Evolutionary conservation across 768 basidiomycete genomes (phyloP).

Genomic region (Trametes cinnabarina): DNA sequence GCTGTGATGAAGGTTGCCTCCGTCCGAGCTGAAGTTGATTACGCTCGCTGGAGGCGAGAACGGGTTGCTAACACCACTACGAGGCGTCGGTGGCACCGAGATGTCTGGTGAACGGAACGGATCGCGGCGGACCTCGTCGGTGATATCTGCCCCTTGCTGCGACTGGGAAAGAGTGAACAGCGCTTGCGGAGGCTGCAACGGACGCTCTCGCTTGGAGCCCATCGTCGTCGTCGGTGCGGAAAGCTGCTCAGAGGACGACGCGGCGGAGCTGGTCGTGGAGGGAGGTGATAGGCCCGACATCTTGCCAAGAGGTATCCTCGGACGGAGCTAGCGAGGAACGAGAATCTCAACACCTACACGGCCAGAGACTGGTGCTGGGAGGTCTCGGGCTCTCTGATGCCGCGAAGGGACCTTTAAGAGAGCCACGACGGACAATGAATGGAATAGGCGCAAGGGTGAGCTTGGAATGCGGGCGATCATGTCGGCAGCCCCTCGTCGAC

Average conservation of each 20-base stretch:
- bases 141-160: not conserved
- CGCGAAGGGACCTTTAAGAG: constrained; percentile 10
- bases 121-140: constrained; percentile 20
- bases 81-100: constrained; percentile 21
- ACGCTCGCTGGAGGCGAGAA: constrained; percentile 54
- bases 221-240: constrained; percentile 1
- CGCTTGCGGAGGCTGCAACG: constrained; percentile 18
- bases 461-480: constrained; percentile 4
- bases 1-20: constrained; percentile 6
- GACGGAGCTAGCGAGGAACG: constrained; percentile 1
- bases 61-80: constrained; percentile 36
- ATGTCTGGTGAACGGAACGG: constrained; percentile 26
- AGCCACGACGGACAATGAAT: not conserved
- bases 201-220: constrained; percentile 15
- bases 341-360: not conserved
- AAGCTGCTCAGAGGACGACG: constrained; percentile 17
- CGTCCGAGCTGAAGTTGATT: constrained; percentile 39
- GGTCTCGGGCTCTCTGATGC: not conserved
- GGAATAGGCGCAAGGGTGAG: constrained; percentile 5
- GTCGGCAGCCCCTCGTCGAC: not conserved
- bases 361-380: constrained; percentile 2
- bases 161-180: constrained; percentile 10
- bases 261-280: constrained; percentile 12
- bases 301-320: not conserved
- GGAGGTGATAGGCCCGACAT: constrained; percentile 11